Base-by-base conservation (phyloP, 2,329 filamentous ascomycete species). In the Alternaria brassicae region DNA sequence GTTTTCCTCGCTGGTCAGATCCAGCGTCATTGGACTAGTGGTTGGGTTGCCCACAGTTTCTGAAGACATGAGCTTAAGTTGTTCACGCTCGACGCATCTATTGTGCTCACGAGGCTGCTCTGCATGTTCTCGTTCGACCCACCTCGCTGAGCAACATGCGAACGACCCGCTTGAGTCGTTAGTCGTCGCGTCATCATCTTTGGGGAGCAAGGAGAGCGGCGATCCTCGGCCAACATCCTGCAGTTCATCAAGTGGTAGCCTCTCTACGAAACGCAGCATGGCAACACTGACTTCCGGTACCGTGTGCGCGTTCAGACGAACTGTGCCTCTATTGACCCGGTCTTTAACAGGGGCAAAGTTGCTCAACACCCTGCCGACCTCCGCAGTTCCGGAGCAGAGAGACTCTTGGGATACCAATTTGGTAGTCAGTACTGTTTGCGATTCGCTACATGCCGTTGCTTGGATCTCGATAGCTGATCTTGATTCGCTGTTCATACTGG, bases 271-370 rank as follows among this genome's bases (percentile, higher is more conserved):
- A 15, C 56, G 23, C 12, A 58, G 34, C 10, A 58, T 58, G 5
- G 63, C 58, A 23, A 58, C 32, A 19, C 61, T 58, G 41, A 53
- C 51, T 19, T 54, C 23, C 7, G 62, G 50, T 2, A 40, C 53
- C 47, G 39, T 48, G 1, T 21, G 47, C 19, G 52, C 25, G n/a
- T 47, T 23, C 4, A 50, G 21, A n/a, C 21, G n/a, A 3, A 9
- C 15, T 6, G 3, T 41, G 9, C 19, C n/a, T 15, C 13, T 12
- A 17, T 45, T 5, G 34, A n/a, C 37, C 13, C 6, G 21, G 6
- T 40, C 6, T n/a, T 34, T 27, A 13, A 12, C 4, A 13, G 53
- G 19, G 4, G 10, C 3, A 21, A n/a, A 7, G 10, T 19, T 13
- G 17, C 19, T 30, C 23, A 36, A 5, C 7, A 17, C 15, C 17